A percentile compares a stretch with the other conserved stretches of the same genome.
Evolutionary conservation across 352 stramenopile species (phyloP).

Genomic region (Peronosclerospora sorghi): DNA sequence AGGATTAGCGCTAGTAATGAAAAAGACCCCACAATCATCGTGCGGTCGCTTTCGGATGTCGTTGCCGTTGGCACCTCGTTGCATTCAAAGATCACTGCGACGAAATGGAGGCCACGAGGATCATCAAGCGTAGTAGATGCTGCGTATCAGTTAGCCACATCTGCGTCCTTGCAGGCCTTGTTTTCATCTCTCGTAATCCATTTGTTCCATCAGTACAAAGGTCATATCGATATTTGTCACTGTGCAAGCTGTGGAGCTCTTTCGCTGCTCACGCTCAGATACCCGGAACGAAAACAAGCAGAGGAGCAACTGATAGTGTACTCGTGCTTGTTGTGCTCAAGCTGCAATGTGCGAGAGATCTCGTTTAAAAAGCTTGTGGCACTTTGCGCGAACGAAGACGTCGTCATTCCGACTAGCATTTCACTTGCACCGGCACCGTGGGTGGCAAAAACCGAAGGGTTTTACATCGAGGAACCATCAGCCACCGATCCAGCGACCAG

Average conservation of each 20-base stretch:
- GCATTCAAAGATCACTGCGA: conserved; percentile 42
- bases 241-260: conserved; percentile 52
- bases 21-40: conserved; percentile 28
- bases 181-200: conserved; percentile 29
- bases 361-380: conserved; percentile 42
- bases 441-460: conserved; percentile 30
- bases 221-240: conserved; percentile 27
- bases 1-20: conserved; percentile 23
- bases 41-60: conserved; percentile 35
- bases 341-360: conserved; percentile 59
- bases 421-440: conserved; percentile 17
- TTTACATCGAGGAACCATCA: conserved; percentile 46
- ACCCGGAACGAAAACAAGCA: conserved; percentile 8
- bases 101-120: conserved; percentile 31
- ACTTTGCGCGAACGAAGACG: conserved; percentile 34
- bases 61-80: conserved; percentile 44
- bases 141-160: conserved; percentile 48
- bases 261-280: conserved; percentile 44
- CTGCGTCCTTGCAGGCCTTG: conserved; percentile 25
- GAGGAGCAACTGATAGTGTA: conserved; percentile 33
- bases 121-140: conserved; percentile 20
- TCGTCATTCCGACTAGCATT: conserved; percentile 29
- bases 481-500: conserved; percentile 18
- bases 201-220: conserved; percentile 36
- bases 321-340: conserved; percentile 57